phyloP scores from a whole-genome alignment of 2,329 filamentous ascomycete genomes.

The Aspergillus ochraceus region DNA sequence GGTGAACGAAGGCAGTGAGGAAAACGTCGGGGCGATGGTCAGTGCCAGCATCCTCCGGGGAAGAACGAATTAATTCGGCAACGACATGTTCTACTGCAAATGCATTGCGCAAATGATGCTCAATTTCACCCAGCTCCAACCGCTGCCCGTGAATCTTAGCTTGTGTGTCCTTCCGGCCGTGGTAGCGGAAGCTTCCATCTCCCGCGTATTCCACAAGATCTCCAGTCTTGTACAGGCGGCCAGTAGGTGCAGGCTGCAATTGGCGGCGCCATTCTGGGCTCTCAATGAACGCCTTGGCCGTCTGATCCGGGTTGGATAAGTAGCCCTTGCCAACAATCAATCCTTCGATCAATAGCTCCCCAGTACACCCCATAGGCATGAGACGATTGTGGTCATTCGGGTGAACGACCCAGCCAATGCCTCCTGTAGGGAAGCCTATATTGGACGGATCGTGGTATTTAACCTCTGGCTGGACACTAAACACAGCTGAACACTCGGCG shows the following conservation, averaged over 20 bases:
- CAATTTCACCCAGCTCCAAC: slow-evolving; percentile 7
- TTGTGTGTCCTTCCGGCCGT: slow-evolving; percentile 8
- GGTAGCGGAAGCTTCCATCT: slow-evolving; percentile 17
- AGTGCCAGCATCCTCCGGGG: not conserved
- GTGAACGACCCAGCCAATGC: slow-evolving; percentile 4
- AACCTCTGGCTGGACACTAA: slow-evolving; percentile 28
- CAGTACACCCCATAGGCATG: slow-evolving; percentile 1
- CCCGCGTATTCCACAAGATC: slow-evolving; percentile 26
- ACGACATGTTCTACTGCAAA: slow-evolving; percentile 1
- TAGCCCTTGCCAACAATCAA: slow-evolving; percentile 1
- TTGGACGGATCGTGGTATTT: not conserved
- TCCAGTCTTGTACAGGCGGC: slow-evolving; percentile 27
- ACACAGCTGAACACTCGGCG: slow-evolving; percentile 25
- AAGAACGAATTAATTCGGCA: not conserved
- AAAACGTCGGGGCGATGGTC: not conserved
- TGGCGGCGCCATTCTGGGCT: slow-evolving; percentile 20
- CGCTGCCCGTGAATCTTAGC: slow-evolving; percentile 10
- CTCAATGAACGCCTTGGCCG: slow-evolving; percentile 20
- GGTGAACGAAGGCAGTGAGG: slow-evolving; percentile 18
- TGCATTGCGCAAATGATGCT: not conserved
- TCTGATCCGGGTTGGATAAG: slow-evolving; percentile 18
- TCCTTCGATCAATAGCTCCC: slow-evolving; percentile 8
- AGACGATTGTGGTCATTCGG: not conserved
- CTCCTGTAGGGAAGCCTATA: slow-evolving; percentile 1
- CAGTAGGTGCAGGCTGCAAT: not conserved